These are phyloP conservation scores for Ophiocordyceps australis DNA, from an alignment of 2,329 filamentous ascomycete genomes.

Conservation along the genomic window DNA sequence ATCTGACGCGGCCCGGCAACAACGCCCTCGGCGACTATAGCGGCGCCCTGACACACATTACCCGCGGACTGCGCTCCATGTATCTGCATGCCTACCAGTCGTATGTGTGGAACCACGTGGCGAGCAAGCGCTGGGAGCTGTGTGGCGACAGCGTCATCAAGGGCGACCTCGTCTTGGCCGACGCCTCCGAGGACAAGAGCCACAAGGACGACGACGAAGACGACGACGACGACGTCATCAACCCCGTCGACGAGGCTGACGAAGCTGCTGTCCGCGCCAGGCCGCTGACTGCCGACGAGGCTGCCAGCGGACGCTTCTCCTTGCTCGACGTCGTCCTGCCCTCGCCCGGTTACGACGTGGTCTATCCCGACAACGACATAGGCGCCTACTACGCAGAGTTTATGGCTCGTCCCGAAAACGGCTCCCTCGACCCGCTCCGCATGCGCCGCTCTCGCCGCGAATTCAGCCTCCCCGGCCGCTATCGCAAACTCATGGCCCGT, in stretches of 20 bases:
- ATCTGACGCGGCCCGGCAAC: conserved; percentile 37
- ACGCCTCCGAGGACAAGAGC: conserved; percentile 29
- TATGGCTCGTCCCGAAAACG: conserved; percentile 67
- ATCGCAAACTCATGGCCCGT: conserved; percentile 65
- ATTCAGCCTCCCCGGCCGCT: conserved; percentile 73
- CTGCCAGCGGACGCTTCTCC: conserved; percentile 52
- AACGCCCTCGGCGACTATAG: conserved; percentile 49
- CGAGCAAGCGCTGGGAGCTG: conserved; percentile 60
- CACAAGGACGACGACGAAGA: conserved; percentile 33
- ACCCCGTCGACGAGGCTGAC: conserved; percentile 23
- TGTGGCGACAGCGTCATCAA: conserved; percentile 59
- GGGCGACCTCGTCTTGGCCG: conserved; percentile 63
- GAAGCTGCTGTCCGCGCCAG: conserved; percentile 40
- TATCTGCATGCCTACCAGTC: conserved; percentile 96
- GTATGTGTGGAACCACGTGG: conserved; percentile 79
- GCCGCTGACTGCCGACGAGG: conserved; percentile 59
- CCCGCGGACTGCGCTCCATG: conserved; percentile 71
- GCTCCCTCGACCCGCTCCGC: conserved; percentile 59
- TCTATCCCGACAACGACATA: conserved; percentile 71
- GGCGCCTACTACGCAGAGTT: conserved; percentile 72
- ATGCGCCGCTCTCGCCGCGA: conserved; percentile 82
- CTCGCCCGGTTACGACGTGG: conserved; percentile 76
- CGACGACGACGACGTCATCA: conserved; percentile 22
- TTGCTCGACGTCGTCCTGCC: conserved; percentile 86
- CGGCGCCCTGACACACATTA: conserved; percentile 65